Conservation (phyloP, 2,329 filamentous ascomycete genomes). For the Cercospora beticola region DNA sequence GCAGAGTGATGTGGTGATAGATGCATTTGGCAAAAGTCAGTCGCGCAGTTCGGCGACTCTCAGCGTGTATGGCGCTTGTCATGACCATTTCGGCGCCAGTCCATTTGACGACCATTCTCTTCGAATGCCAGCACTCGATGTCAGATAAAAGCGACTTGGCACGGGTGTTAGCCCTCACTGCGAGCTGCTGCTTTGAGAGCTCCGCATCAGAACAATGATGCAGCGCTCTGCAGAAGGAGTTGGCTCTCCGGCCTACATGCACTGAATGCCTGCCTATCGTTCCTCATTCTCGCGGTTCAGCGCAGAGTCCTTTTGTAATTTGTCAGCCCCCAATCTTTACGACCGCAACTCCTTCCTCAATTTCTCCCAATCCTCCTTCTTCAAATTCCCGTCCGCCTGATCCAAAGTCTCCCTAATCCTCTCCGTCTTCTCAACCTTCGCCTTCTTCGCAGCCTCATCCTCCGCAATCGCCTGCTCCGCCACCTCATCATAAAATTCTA, state of each 20-base stretch:
- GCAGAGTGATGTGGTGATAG: not conserved
- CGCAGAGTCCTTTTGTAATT: no score
- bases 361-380: not conserved
- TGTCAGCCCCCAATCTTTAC: not conserved
- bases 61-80: not conserved
- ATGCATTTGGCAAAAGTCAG: not conserved
- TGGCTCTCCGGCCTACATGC: not conserved
- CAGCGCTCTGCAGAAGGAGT: not conserved
- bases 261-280: no score
- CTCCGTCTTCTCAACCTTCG: not conserved
- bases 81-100: not conserved
- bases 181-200: not conserved
- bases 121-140: not conserved
- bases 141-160: not conserved
- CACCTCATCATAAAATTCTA: constrained; percentile 89
- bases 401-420: not conserved
- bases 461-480: constrained; percentile 16
- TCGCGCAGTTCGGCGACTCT: not conserved
- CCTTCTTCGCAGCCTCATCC: constrained; percentile 3
- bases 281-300: no score
- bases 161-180: not conserved
- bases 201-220: not conserved
- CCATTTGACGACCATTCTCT: not conserved
- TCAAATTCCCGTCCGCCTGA: not conserved
- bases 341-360: not conserved